A percentile compares a stretch with the other conserved stretches of the same genome.
Evolutionary conservation across 164 flowering plant species (phyloP).

Genomic region (Paratinospora sagittata): DNA sequence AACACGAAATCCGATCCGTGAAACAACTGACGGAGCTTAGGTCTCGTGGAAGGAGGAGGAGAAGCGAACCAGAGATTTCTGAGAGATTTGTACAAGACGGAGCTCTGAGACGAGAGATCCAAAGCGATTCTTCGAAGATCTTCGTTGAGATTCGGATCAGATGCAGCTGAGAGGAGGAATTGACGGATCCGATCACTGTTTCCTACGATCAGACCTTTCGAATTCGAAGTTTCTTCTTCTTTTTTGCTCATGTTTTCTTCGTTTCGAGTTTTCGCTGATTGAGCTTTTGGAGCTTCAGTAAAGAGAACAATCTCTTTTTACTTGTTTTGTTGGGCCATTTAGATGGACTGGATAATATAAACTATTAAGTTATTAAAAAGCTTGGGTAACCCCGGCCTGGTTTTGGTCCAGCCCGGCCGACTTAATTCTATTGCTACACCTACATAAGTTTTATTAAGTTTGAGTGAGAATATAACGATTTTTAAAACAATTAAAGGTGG

Average conservation of each 20-base stretch:
- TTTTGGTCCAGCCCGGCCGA: too few relatives aligned
- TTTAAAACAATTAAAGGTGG: too few relatives aligned
- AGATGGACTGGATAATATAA: too few relatives aligned
- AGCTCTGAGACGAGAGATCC: slow-evolving; percentile 30
- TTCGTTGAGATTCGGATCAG: slow-evolving; percentile 29
- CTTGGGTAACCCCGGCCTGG: too few relatives aligned
- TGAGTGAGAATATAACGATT: too few relatives aligned
- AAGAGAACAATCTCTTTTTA: too few relatives aligned
- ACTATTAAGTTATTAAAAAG: too few relatives aligned
- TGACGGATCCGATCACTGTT: slow-evolving; percentile 44
- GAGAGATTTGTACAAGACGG: slow-evolving; percentile 47
- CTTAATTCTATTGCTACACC: too few relatives aligned
- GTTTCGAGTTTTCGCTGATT: neutral
- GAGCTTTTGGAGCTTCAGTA: neutral
- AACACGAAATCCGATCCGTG: slow-evolving; percentile 54
- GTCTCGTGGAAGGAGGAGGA: slow-evolving; percentile 35
- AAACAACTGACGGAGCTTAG: slow-evolving; percentile 40
- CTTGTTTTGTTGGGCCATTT: too few relatives aligned
- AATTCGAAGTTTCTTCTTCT: neutral
- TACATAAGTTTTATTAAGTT: too few relatives aligned
- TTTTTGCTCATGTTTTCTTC: neutral
- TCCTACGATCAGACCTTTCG: slow-evolving; percentile 28
- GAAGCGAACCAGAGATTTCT: slow-evolving; percentile 48
- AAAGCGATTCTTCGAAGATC: slow-evolving; percentile 44
- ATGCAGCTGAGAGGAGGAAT: slow-evolving; percentile 43